phyloP scores from a whole-genome alignment of 2,329 filamentous ascomycete species.

The Diaporthe citriasiana region DNA sequence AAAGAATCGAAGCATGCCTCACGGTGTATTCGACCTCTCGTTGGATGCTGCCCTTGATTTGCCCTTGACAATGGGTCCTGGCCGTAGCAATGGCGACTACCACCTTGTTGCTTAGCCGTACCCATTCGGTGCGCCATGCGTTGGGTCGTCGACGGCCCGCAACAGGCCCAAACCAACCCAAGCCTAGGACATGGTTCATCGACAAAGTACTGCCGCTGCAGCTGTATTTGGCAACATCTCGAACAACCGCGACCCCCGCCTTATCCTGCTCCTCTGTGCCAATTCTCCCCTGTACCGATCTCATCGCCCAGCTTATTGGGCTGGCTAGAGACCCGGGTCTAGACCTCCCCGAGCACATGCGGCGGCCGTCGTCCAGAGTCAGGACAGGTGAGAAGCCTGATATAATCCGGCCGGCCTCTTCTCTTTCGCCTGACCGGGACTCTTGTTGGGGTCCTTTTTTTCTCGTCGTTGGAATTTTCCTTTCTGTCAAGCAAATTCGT shows the following conservation, averaged over 20 bases:
- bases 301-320: neutral
- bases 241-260: constrained; percentile 9
- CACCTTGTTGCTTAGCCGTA: constrained; percentile 8
- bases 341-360: constrained; percentile 25
- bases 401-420: constrained; percentile 31
- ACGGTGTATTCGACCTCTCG: constrained; percentile 20
- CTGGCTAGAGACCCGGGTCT: constrained; percentile 12
- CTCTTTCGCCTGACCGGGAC: neutral
- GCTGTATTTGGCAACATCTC: constrained; percentile 37
- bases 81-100: constrained; percentile 23
- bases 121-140: constrained; percentile 1
- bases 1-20: constrained; percentile 16
- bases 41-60: too few relatives aligned
- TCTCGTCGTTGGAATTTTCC: constrained; percentile 13
- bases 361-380: constrained; percentile 7
- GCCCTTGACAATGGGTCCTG: constrained; percentile 11
- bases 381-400: neutral
- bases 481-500: constrained; percentile 4
- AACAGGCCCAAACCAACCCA: constrained; percentile 31
- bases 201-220: neutral
- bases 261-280: neutral
- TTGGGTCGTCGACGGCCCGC: constrained; percentile 10
- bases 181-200: constrained; percentile 11
- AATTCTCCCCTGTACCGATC: neutral
- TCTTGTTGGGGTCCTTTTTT: constrained; percentile 31